Evolutionary conservation across 1,284 basidiomycete genomes (phyloP), one percentile per base, ranked within the genome.

Genomic region (Pterulicium gracile): DNA sequence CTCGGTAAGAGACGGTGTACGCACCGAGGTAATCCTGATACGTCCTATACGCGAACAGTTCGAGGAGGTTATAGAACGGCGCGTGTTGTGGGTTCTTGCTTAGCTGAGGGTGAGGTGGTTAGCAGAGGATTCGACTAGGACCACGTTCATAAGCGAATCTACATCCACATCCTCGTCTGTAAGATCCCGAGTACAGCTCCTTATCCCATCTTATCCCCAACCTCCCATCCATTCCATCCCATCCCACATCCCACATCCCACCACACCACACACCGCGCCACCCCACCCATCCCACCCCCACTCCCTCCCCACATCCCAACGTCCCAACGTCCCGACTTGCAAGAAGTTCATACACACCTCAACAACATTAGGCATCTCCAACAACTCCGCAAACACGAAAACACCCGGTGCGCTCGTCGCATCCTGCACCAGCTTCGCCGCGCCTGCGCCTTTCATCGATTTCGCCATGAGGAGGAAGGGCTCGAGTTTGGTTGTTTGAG

Each of bases 391-490:
- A 57, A 97, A 97, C 48, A 91, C 85, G 61, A 88, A 96, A 35
- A 94, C 83, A 14, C 92, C 93, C 4, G 82, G 80, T 0, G 94
- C 87, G 32, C 88, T 75, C 24, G 87, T 92, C 46, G 83, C 93
- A 60, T 96, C 86, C 55, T 81, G 72, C 18, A 94, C 68, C 48
- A 96, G 75, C 58, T 93, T 92, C 5, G 89, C 92, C 0, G 92
- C 91, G 0, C 86, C 90, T 0, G 90, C 89, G 1, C 94, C 94
- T 57, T 88, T 92, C 1, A 87, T 80, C 0, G 86, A 86, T 58
- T 93, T 92, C 2, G 85, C 88, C 64, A 97, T 86, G 48, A 97
- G 74, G 23, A 96, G 61, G 61, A 88, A 94, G 0, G 91, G 88
- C 65, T 96, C 90, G 3, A 94, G 70, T 54, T 81, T 86, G 12